Base-by-base conservation (phyloP, 2,329 filamentous ascomycete genomes). In the Phaeosphaeriaceae sp. region DNA sequence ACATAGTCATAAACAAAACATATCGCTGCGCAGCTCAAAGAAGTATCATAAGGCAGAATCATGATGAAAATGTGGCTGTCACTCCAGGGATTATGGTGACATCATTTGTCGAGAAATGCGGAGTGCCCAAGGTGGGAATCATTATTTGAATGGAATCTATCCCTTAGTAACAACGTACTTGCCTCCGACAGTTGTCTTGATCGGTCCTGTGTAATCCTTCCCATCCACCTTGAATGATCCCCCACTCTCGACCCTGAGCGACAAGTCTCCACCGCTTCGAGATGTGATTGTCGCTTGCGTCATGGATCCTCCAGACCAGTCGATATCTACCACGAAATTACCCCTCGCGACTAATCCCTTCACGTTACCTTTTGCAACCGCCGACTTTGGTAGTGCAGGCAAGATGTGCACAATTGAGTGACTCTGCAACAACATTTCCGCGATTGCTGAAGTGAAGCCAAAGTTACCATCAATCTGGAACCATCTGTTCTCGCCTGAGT, bases 381-480 rank as follows among this genome's bases (percentile, higher is more conserved):
- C 53, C 15, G 47, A 33, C 25, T 27, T 41, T 9, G 62, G 62
- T 21, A 65, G 48, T 9, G 62, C 58, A n/a, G 66, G 61, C 5
- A 67, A 21, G 13, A 65, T 31, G 49, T 65, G 60, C 40, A 65
- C 47, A 45, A 48, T 17, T 33, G 53, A n/a, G 55, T 62, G 44
- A 51, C 55, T 63, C 61, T 84, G 81, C 15, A 83, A 57, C 33
- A 83, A 57, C 69, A 79, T 80, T 66, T 84, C 82, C 1, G 80
- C 61, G 15, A 84, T 79, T 1, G 80, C 82, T 3, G 80, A 79
- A n/a, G 77, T 78, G 1, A 78, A 79, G 1, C 82, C 83, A 58
- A 84, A 81, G 53, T 84, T 84, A 1, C 82, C 82, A 62, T 84
- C 82, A 21, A 83, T 82, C 60, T 84, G 82, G 60, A 84, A 83